Conservation (phyloP, 345 rosid species). For the Psidium guajava region DNA sequence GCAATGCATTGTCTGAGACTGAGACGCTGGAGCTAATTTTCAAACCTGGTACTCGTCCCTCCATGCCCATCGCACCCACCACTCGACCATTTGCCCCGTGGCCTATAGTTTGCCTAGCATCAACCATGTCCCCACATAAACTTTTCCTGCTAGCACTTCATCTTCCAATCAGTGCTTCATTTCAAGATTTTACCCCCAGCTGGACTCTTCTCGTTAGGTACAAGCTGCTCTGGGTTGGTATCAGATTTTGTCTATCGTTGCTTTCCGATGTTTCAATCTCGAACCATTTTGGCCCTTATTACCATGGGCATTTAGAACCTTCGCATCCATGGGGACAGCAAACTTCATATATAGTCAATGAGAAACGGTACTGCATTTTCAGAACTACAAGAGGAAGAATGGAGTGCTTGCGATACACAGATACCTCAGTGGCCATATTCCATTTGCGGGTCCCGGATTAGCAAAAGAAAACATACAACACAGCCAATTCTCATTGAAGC, state of each 20-base stretch:
- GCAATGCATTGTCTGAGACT: not conserved
- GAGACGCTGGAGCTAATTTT: not conserved
- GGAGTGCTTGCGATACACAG: not conserved
- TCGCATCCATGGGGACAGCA: not conserved
- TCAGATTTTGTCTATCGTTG: not conserved
- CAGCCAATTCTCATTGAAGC: not conserved
- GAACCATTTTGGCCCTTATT: not conserved
- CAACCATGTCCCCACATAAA: not conserved
- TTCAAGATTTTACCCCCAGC: not conserved
- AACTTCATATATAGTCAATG: not conserved
- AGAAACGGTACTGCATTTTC: not conserved
- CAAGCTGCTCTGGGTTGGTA: not conserved
- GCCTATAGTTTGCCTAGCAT: not conserved
- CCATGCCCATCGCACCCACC: not conserved
- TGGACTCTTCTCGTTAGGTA: not conserved
- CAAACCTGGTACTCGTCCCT: not conserved
- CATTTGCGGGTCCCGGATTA: not conserved
- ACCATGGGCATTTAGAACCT: not conserved
- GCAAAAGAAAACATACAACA: not conserved
- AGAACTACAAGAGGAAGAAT: not conserved
- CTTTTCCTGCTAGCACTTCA: not conserved
- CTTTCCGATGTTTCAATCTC: not conserved
- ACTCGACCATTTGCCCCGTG: not conserved
- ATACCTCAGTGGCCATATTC: not conserved
- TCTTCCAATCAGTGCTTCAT: not conserved